Evolutionary conservation across 768 basidiomycete species (phyloP), one percentile per base, ranked within the genome.

Genomic region (Leccinum obscurum): DNA sequence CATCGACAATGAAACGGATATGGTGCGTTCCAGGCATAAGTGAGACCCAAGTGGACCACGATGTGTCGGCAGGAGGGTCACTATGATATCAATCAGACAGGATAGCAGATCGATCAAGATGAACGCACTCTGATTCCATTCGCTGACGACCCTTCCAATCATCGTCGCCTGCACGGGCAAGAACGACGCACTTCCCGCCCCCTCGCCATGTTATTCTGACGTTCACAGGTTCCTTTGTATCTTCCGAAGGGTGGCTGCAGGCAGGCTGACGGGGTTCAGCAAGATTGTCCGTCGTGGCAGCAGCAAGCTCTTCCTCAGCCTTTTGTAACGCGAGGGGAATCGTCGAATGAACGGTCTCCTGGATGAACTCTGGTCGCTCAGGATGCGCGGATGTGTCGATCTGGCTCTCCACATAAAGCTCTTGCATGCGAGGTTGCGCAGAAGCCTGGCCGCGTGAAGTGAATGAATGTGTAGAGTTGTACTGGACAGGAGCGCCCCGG

Each of bases 1-100:
- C 92, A 72, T 98, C 96, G 61, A 98, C 92, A 64, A 98, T 85
- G 80, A 97, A 98, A 59, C 95, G 92, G 71, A 98, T 82, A 64
- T 95, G 92, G 70, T 98, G 94, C 0, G 94, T 94, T 15, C 96
- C 96, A 0, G 94, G 93, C 10, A 86, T 84, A 1, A 98, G 83
- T 5, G 78, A 68, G 28, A 87, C 76, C 66, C 70, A 71, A 5
- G 76, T 68, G 39, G 69, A 73, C 70, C 76, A 81, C 6, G 72
- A 71, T 61, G 70, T 67, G 50, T 77, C 76, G 4, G 69, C 71
- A 53, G 73, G 70, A 3, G 76, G 67, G 46, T 73, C 62, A 46
- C 72, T 74, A 51, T n/a, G 15, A 26, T 56, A 32, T 46, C 30
- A 34, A 52, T 76, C 61, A 74, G 66, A 52, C n/a, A 10, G 53